These are phyloP conservation scores for Pseudoperonospora humuli DNA, from an alignment of 352 stramenopile genomes.

Conservation along the genomic window DNA sequence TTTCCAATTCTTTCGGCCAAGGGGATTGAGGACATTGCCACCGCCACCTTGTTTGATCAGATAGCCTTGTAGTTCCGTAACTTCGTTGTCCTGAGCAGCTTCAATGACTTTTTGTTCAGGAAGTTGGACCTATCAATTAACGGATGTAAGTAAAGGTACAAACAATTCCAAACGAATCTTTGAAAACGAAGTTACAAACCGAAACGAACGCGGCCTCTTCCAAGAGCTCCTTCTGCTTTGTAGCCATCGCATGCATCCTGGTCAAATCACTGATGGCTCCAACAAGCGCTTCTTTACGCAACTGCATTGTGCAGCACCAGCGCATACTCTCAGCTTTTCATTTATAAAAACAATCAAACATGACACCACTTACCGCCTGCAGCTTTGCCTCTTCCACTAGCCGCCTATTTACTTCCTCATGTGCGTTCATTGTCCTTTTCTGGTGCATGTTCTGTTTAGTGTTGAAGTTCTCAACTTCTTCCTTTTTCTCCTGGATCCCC, in stretches of 20 bases:
- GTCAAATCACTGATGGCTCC: slow-evolving; percentile 58
- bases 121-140: slow-evolving; percentile 44
- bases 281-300: slow-evolving; percentile 66
- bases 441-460: slow-evolving; percentile 55
- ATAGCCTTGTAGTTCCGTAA: slow-evolving; percentile 70
- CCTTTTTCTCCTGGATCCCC: slow-evolving; percentile 49
- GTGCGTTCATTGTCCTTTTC: slow-evolving; percentile 41
- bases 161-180: not conserved
- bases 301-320: slow-evolving; percentile 15
- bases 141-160: not conserved
- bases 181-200: slow-evolving; percentile 20
- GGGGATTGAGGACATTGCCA: slow-evolving; percentile 64
- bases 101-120: slow-evolving; percentile 75
- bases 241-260: slow-evolving; percentile 56
- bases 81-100: slow-evolving; percentile 57
- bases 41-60: slow-evolving; percentile 82
- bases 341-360: not conserved
- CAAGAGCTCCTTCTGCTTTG: slow-evolving; percentile 57
- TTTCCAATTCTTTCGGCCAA: slow-evolving; percentile 84
- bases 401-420: slow-evolving; percentile 54
- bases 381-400: slow-evolving; percentile 61
- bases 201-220: slow-evolving; percentile 77
- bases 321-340: not conserved
- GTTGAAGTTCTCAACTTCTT: slow-evolving; percentile 41
- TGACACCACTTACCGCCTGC: slow-evolving; percentile 34